Percentiles rank a stretch among this genome's conserved stretches.
Evolutionary conservation across 2,329 filamentous ascomycete species (phyloP).

Genomic region (Monosporascus sp.): DNA sequence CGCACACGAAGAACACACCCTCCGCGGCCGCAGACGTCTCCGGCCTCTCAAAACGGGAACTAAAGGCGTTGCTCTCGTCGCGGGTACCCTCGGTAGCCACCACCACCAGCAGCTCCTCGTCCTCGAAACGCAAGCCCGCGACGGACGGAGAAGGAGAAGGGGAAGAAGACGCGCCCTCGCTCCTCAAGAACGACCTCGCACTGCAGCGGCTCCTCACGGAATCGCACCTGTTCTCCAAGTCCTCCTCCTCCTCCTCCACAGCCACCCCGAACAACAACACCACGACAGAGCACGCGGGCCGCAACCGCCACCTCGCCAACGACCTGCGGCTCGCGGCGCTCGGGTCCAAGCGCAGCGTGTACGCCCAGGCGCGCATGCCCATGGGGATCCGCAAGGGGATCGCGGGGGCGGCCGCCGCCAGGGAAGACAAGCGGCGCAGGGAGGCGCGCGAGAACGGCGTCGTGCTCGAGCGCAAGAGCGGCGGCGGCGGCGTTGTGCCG

Average conservation of each 20-base stretch:
- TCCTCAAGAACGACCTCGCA: constrained; percentile 87
- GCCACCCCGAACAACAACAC: constrained; percentile 16
- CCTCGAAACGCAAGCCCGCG: constrained; percentile 22
- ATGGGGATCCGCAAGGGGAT: constrained; percentile 87
- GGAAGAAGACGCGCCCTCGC: constrained; percentile 60
- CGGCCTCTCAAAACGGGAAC: constrained; percentile 60
- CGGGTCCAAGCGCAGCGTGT: constrained; percentile 71
- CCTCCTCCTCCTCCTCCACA: constrained; percentile 37
- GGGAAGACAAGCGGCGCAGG: constrained; percentile 65
- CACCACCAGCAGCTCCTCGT: constrained; percentile 13
- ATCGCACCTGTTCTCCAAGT: constrained; percentile 72
- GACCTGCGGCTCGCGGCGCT: constrained; percentile 80
- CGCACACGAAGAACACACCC: constrained; percentile 45
- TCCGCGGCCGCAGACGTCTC: constrained; percentile 27
- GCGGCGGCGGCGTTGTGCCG: constrained; percentile 9
- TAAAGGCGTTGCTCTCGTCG: constrained; percentile 65
- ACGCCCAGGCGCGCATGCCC: constrained; percentile 81
- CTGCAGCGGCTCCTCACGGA: constrained; percentile 87
- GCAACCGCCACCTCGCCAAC: constrained; percentile 72
- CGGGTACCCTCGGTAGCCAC: constrained; percentile 36
- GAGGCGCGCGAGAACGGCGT: constrained; percentile 90
- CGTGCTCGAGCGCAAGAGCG: constrained; percentile 63
- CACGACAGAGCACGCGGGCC: constrained; percentile 47
- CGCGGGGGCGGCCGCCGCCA: constrained; percentile 54
- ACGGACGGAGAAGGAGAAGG: constrained; percentile 24